Evolutionary conservation across 1,284 basidiomycete species (phyloP).

Genomic region (Marasmius tenuissimus): DNA sequence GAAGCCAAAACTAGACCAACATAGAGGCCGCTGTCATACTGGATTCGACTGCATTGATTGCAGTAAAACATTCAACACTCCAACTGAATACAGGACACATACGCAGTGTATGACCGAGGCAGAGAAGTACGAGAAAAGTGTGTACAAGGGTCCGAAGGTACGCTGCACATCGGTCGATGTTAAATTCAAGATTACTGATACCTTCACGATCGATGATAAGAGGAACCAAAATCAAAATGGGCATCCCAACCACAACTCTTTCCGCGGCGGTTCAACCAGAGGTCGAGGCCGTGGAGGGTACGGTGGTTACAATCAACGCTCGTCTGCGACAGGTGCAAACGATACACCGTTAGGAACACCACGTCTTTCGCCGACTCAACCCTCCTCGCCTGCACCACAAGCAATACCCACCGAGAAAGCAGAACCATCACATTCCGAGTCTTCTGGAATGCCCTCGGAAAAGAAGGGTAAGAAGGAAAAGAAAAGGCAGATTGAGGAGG

Average conservation of each 20-base stretch:
- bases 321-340: slow-evolving; percentile 63
- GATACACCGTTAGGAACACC: slow-evolving; percentile 63
- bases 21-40: slow-evolving; percentile 56
- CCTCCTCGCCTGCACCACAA: slow-evolving; percentile 12
- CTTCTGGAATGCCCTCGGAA: background rate
- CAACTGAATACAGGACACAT: slow-evolving; percentile 78
- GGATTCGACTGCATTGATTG: slow-evolving; percentile 90
- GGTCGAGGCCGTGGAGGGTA: slow-evolving; percentile 29
- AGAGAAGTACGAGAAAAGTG: slow-evolving; percentile 86
- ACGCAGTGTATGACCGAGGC: slow-evolving; percentile 87
- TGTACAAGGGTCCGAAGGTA: slow-evolving; percentile 80
- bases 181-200: background rate
- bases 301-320: slow-evolving; percentile 26
- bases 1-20: slow-evolving; percentile 86
- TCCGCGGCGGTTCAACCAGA: slow-evolving; percentile 18
- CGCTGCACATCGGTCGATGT: slow-evolving; percentile 17
- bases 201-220: slow-evolving; percentile 7
- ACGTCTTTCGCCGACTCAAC: slow-evolving; percentile 31
- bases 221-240: slow-evolving; percentile 20
- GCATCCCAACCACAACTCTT: slow-evolving; percentile 5
- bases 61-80: slow-evolving; percentile 74
- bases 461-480: slow-evolving; percentile 21
- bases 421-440: slow-evolving; percentile 9
- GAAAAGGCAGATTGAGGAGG: slow-evolving; percentile 23
- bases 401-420: slow-evolving; percentile 8